Evolutionary conservation across 2,329 filamentous ascomycete species (phyloP).

Genomic region (Pyricularia sp.): DNA sequence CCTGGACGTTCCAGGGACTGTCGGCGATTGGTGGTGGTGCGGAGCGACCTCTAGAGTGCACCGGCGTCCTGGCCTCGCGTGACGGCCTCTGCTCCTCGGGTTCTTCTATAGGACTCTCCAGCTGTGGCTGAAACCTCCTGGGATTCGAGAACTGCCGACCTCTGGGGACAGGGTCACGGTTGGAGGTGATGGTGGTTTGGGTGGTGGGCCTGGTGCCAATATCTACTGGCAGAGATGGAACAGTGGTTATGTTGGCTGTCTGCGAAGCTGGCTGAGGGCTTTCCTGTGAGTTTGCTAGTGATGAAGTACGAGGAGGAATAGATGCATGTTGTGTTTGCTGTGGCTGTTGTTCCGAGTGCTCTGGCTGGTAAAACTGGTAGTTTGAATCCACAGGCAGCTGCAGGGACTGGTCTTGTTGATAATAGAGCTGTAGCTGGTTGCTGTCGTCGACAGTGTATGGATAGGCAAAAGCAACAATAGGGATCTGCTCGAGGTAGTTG

Average conservation of each 20-base stretch:
- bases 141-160: background rate
- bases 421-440: conserved; percentile 9
- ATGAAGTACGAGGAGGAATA: conserved; percentile 12
- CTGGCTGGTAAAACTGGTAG: background rate
- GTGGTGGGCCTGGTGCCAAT: background rate
- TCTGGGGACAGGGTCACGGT: background rate
- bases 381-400: background rate
- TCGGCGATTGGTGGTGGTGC: conserved; percentile 38
- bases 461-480: conserved; percentile 6
- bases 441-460: conserved; percentile 10
- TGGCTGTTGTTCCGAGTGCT: conserved; percentile 7
- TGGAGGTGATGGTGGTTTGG: background rate
- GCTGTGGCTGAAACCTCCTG: conserved; percentile 6
- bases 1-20: conserved; percentile 33
- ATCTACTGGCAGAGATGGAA: background rate
- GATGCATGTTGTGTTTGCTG: conserved; percentile 8
- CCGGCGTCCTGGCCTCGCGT: conserved; percentile 17
- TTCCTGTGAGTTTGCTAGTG: conserved; percentile 9
- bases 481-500: conserved; percentile 28
- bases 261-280: conserved; percentile 3
- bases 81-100: conserved; percentile 15
- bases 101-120: conserved; percentile 8
- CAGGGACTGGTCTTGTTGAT: conserved; percentile 10
- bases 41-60: conserved; percentile 35
- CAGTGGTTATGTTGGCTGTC: conserved; percentile 3